A percentile compares a stretch with the other conserved stretches of the same genome.
phyloP scores from a whole-genome alignment of 164 flowering plant species.

The Magnolia officinalis region DNA sequence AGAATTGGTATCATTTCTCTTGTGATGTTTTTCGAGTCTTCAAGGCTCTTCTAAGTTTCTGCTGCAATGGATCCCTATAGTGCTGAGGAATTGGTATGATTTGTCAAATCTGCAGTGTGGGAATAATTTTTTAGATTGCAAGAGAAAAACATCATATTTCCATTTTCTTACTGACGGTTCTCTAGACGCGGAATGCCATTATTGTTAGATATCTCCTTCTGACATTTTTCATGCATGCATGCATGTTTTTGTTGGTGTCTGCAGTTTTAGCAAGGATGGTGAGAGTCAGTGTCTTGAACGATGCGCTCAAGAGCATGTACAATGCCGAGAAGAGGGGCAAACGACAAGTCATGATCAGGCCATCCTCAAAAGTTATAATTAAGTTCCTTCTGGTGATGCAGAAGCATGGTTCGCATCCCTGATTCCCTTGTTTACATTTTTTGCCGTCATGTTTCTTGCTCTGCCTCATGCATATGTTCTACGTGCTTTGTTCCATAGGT shows the following conservation, averaged over 20 bases:
- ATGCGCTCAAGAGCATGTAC: conserved; percentile 38
- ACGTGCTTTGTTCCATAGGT: conserved; percentile 10
- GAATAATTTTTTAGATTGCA: too few species aligned
- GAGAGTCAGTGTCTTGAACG: conserved; percentile 27
- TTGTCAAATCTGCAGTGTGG: too few species aligned
- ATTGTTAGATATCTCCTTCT: too few species aligned
- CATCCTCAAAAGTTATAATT: conserved; percentile 28
- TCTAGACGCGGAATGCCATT: too few species aligned
- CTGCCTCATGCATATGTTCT: not conserved
- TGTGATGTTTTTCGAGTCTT: too few species aligned
- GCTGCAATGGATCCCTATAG: too few species aligned
- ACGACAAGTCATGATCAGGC: conserved; percentile 36
- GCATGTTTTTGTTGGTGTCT: not conserved
- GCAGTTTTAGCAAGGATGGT: conserved; percentile 12
- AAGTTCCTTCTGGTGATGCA: conserved; percentile 33
- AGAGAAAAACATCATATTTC: too few species aligned
- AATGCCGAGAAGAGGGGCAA: conserved; percentile 37
- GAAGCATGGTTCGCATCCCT: conserved; percentile 28
- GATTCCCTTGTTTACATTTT: not conserved
- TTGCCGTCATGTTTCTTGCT: not conserved
- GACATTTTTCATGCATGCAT: too few species aligned
- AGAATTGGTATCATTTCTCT: too few species aligned
- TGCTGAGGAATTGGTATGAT: too few species aligned
- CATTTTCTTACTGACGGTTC: too few species aligned
- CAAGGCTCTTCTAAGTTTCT: too few species aligned